phyloP scores from a whole-genome alignment of 2,329 filamentous ascomycete genomes.

The Shiraia sp. region DNA sequence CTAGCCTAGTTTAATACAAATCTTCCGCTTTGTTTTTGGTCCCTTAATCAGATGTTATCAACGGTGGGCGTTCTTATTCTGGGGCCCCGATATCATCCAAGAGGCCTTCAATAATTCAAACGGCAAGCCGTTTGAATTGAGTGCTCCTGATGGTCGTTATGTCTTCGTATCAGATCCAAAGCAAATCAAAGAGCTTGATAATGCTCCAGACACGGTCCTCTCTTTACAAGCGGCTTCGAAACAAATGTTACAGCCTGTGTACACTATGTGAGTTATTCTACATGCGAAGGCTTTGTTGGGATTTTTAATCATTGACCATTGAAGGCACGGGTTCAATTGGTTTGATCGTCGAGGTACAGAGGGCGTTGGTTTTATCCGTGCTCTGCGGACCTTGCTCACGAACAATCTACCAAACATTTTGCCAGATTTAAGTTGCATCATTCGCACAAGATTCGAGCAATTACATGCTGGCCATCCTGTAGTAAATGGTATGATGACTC shows the following conservation, averaged over 20 bases:
- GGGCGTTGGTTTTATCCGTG: conserved; percentile 26
- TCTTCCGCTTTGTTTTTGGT: conserved; percentile 3
- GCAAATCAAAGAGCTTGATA: conserved; percentile 21
- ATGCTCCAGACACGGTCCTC: conserved; percentile 16
- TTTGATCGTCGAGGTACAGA: conserved; percentile 29
- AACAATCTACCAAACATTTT: conserved; percentile 18
- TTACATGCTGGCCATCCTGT: conserved; percentile 8
- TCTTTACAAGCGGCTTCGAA: conserved; percentile 22
- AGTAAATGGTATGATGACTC: conserved; percentile 4
- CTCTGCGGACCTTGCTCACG: conserved; percentile 25
- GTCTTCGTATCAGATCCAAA: conserved; percentile 16
- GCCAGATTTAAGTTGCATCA: conserved; percentile 14
- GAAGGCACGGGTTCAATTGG: conserved; percentile 33
- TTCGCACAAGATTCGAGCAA: conserved; percentile 10
- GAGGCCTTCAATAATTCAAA: conserved; percentile 11
- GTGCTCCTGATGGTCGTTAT: conserved; percentile 17
- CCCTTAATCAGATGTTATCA: conserved; percentile 12
- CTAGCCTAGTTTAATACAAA: conserved; percentile 3
- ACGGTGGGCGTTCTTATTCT: conserved; percentile 17
- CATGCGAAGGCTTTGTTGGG: no score
- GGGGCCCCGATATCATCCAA: conserved; percentile 16
- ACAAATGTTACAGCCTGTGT: conserved; percentile 17
- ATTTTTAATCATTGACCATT: no score
- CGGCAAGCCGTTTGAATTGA: conserved; percentile 16
- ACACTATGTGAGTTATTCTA: conserved; percentile 6